phyloP scores from a whole-genome alignment of 2,329 filamentous ascomycete species.

The Fusarium solani-melongenae region DNA sequence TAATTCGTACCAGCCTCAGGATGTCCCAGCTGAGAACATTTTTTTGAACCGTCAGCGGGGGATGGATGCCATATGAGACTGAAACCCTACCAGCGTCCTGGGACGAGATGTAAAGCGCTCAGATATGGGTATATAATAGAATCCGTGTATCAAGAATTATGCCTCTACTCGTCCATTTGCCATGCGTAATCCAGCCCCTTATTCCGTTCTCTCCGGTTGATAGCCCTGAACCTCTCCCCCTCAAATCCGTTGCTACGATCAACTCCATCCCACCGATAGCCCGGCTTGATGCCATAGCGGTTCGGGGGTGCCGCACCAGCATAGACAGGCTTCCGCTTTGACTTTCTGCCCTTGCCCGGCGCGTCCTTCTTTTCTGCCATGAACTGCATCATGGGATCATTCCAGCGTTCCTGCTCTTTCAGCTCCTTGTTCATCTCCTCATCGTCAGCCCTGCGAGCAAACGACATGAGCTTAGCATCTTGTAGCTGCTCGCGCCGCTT shows the following conservation, averaged over 20 bases:
- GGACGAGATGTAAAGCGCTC: slow-evolving; percentile 11
- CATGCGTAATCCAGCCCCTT: slow-evolving; percentile 89
- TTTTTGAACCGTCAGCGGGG: neutral
- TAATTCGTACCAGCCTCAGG: neutral
- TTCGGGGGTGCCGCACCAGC: slow-evolving; percentile 86
- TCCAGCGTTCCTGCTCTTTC: slow-evolving; percentile 83
- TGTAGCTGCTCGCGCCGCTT: slow-evolving; percentile 74
- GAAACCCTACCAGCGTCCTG: neutral
- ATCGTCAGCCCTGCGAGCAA: slow-evolving; percentile 87
- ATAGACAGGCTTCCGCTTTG: slow-evolving; percentile 73
- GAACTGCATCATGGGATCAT: slow-evolving; percentile 91
- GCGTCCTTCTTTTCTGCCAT: slow-evolving; percentile 62
- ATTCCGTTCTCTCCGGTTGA: slow-evolving; percentile 81
- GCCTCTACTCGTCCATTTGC: slow-evolving; percentile 88
- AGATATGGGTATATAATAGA: slow-evolving; percentile 40
- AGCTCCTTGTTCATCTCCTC: slow-evolving; percentile 86
- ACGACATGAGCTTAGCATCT: slow-evolving; percentile 83
- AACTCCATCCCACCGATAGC: slow-evolving; percentile 96
- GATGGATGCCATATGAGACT: neutral
- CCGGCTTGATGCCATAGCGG: slow-evolving; percentile 91
- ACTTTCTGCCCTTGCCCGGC: slow-evolving; percentile 41
- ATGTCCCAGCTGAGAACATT: neutral
- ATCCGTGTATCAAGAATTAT: slow-evolving; percentile 12
- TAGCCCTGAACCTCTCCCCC: slow-evolving; percentile 87
- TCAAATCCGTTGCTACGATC: slow-evolving; percentile 95